Evolutionary conservation across 176 grass and related monocot species (phyloP).

Genomic region (Pontederia paniculata): DNA sequence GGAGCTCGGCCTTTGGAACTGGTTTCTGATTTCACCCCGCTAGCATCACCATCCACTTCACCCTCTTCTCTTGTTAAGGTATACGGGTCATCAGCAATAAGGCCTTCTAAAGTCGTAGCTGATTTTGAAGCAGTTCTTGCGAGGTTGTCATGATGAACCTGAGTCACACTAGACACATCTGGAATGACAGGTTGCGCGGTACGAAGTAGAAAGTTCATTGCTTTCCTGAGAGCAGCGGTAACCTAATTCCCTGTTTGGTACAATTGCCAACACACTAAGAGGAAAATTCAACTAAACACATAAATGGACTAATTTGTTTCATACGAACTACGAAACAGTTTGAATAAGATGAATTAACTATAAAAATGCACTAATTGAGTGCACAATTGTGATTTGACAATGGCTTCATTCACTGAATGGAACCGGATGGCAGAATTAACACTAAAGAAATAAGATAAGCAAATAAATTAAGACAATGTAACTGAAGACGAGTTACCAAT

Average conservation of each 20-base stretch:
- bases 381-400: no score
- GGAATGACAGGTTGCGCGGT: slow-evolving; percentile 28
- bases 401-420: no score
- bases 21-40: neutral
- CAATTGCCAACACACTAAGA: no score
- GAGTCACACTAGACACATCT: slow-evolving; percentile 23
- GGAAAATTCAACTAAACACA: no score
- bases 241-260: neutral
- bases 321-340: no score
- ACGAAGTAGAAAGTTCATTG: slow-evolving; percentile 74
- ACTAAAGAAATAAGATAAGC: no score
- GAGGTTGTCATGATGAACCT: slow-evolving; percentile 21
- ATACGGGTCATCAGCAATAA: slow-evolving; percentile 44
- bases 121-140: slow-evolving; percentile 1
- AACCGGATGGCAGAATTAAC: no score
- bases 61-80: slow-evolving; percentile 11
- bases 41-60: slow-evolving; percentile 7
- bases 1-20: slow-evolving; percentile 20
- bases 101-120: slow-evolving; percentile 46
- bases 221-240: slow-evolving; percentile 12
- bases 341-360: no score
- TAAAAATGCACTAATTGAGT: no score
- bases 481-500: no score
- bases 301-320: no score
- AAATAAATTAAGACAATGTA: no score